phyloP scores from a whole-genome alignment of 805 yeast species.

The Lipomyces mesembrius region DNA sequence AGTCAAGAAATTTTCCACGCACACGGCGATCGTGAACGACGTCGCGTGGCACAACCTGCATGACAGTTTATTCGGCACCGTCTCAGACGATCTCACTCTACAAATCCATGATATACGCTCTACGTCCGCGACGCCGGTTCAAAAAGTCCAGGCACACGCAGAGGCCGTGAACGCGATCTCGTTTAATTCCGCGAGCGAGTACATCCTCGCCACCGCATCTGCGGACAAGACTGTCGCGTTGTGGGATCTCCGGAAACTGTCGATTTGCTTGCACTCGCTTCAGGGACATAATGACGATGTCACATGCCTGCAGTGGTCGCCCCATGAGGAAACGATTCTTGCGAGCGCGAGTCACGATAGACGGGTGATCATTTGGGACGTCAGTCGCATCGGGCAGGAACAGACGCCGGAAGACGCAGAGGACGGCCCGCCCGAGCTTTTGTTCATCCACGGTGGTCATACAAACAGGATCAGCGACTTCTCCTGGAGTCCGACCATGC shows the following conservation, averaged over 20 bases:
- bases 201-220: slow-evolving; percentile 74
- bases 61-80: slow-evolving; percentile 64
- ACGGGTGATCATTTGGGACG: slow-evolving; percentile 76
- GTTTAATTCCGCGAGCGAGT: slow-evolving; percentile 60
- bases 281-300: slow-evolving; percentile 68
- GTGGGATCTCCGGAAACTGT: slow-evolving; percentile 73
- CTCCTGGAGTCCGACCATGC: slow-evolving; percentile 65
- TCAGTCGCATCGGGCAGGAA: slow-evolving; percentile 58
- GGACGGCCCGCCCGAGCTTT: slow-evolving; percentile 74
- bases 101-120: slow-evolving; percentile 65
- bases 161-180: slow-evolving; percentile 71
- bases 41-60: slow-evolving; percentile 59
- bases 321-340: slow-evolving; percentile 56
- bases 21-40: slow-evolving; percentile 67
- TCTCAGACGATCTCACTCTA: slow-evolving; percentile 66
- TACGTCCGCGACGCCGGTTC: slow-evolving; percentile 47
- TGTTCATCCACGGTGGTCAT: slow-evolving; percentile 87
- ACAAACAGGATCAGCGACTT: slow-evolving; percentile 69
- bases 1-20: slow-evolving; percentile 54
- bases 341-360: slow-evolving; percentile 69
- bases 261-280: slow-evolving; percentile 63
- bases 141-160: slow-evolving; percentile 55
- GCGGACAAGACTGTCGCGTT: slow-evolving; percentile 73
- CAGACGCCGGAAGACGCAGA: slow-evolving; percentile 60
- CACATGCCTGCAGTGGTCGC: slow-evolving; percentile 60